A percentile compares a stretch with the other conserved stretches of the same genome.
phyloP scores from a whole-genome alignment of 345 rosid genomes.

The Dimocarpus longan region DNA sequence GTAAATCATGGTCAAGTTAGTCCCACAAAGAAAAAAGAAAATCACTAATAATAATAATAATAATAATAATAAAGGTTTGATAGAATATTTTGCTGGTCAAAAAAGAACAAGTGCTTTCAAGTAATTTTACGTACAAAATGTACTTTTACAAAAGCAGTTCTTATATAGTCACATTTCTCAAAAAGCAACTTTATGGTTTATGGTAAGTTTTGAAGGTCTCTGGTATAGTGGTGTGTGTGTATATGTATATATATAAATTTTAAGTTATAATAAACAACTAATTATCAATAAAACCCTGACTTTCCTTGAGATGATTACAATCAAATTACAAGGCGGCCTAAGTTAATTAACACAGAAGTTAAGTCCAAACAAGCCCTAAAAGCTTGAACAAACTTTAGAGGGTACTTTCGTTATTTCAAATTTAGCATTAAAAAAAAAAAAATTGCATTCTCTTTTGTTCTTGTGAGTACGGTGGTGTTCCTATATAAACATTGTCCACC shows the following conservation, averaged over 20 bases:
- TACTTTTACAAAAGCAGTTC: too few species aligned
- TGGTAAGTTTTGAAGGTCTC: too few species aligned
- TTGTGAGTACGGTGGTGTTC: conserved; percentile 22
- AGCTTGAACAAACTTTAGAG: neutral
- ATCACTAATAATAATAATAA: neutral
- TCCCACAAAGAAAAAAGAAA: neutral
- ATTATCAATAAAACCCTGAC: neutral
- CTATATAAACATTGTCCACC: conserved; percentile 32
- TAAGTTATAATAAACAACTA: neutral
- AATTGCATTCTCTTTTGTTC: conserved; percentile 4
- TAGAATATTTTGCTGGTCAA: too few species aligned
- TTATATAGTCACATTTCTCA: too few species aligned
- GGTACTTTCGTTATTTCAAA: conserved; percentile 19
- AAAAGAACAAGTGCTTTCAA: too few species aligned
- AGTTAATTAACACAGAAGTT: conserved; percentile 15
- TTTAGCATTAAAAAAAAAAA: neutral
- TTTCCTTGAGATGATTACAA: conserved; percentile 20
- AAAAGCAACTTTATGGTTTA: too few species aligned
- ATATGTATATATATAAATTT: neutral
- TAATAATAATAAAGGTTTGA: too few species aligned
- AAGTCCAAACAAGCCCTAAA: conserved; percentile 4
- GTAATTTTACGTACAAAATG: too few species aligned
- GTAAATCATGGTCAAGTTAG: too few species aligned
- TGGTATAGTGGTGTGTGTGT: too few species aligned
- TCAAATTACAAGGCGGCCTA: conserved; percentile 27